These are phyloP conservation scores for Waitea zeae DNA, from an alignment of 1,284 basidiomycete genomes.

Conservation along the genomic window DNA sequence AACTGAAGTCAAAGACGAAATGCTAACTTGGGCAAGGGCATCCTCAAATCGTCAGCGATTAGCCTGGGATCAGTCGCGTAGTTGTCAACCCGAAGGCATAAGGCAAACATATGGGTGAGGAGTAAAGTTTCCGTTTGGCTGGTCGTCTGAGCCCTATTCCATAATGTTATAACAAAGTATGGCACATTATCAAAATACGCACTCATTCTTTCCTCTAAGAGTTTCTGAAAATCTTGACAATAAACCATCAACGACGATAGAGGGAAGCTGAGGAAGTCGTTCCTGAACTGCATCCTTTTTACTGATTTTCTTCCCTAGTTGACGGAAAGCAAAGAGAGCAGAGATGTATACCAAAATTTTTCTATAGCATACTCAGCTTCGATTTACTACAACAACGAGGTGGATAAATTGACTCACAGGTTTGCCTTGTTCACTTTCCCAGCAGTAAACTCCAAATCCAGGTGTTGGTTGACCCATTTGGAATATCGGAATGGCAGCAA, in stretches of 20 bases:
- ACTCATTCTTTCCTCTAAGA: no score
- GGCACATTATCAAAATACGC: no score
- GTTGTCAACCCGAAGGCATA: conserved; percentile 65
- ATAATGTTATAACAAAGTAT: not conserved
- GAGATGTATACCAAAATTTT: conserved; percentile 70
- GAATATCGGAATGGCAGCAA: conserved; percentile 48
- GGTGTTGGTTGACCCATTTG: conserved; percentile 48
- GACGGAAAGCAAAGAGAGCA: conserved; percentile 53
- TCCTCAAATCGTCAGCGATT: conserved; percentile 57
- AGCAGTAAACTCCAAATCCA: conserved; percentile 23
- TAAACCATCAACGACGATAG: conserved; percentile 53
- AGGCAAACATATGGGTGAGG: conserved; percentile 60
- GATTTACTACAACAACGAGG: not conserved
- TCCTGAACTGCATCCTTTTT: conserved; percentile 33
- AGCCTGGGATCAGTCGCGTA: conserved; percentile 51
- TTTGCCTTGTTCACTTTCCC: conserved; percentile 16
- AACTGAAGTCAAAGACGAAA: conserved; percentile 13
- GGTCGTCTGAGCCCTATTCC: conserved; percentile 40
- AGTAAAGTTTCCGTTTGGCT: conserved; percentile 53
- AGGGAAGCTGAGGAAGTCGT: conserved; percentile 41
- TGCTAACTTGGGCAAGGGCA: conserved; percentile 44
- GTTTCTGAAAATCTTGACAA: no score
- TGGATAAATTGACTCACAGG: conserved; percentile 41
- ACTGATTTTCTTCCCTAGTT: conserved; percentile 22
- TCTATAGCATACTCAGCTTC: conserved; percentile 20